Base-by-base conservation (phyloP, 768 basidiomycete genomes). In the Hericium rajendrae region DNA sequence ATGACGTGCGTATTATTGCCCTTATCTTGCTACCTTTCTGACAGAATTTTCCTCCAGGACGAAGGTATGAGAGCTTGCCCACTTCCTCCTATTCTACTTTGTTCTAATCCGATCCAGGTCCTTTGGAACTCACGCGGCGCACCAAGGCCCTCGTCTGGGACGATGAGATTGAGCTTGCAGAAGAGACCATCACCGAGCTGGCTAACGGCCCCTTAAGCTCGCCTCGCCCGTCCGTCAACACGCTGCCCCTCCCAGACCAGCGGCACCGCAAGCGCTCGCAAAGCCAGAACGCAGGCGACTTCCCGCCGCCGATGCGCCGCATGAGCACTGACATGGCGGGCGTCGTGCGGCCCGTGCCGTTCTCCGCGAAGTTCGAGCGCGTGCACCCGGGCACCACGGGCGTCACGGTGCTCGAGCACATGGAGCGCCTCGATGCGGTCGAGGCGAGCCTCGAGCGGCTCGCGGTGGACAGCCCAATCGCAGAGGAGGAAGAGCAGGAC, bases 331-430 rank as follows among this genome's bases (percentile, higher is more conserved):
- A 86, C 65, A 74, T 76, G 28, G 75, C 80, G 6, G 86, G 86
- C 51, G 75, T 77, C 24, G 77, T 82, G 18, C 79, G 91, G 38
- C 90, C 91, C 0, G 85, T 92, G 13, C 87, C 89, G 3, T 90
- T 92, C 68, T 83, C 84, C 12, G 80, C 84, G n/a, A 91, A 91
- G 71, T 88, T 88, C 70, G 82, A 86, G 66, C 80, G 84, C 51
- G 84, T 91, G 38, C 87, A 90, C 66, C 89, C 89, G 49, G 88
- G 87, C 39, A 91, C 89, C 28, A 92, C 89, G 0, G 91, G 91
- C 11, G 90, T 93, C 24, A 86, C 83, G 10, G 85, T 93, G 51
- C 76, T 94, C 39, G 88, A 90, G 65, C 90, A 92, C 62, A 76
- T 94, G 62, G 91, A 94, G 66, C 82, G 88, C 49, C 71, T 94